Evolutionary conservation across 352 stramenopile genomes (phyloP), one percentile per base, ranked within the genome.

Genomic region (Phytophthora citricola): DNA sequence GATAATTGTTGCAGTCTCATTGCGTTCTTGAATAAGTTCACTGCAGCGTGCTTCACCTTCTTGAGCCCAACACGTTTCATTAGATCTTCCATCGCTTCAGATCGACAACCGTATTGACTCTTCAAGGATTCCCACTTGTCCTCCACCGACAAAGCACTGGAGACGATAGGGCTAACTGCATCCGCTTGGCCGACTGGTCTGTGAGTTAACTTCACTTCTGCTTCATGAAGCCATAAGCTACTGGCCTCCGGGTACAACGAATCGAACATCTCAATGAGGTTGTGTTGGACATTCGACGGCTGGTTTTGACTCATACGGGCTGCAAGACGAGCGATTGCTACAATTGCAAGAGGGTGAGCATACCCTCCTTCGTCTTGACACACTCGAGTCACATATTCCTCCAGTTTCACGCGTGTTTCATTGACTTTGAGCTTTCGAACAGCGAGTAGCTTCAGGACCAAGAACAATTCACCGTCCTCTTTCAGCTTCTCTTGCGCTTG

Each of bases 11-110:
- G 74, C 9, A 95, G 55, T 3, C 72, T 67, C 15, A 94, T 68
- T 5, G 83, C 85, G 32, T 71, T 85, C 69, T 92, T 91, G 47
- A 92, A 96, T 41, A 96, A 60, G 27, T 84, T 79, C 0, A 94
- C 66, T 1, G 88, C 88, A 53, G 66, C 77, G 34, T 84, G 57
- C 54, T 97, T 97, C 4, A 97, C 91, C 52, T 86, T 85, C 8
- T 60, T 78, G 15, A 97, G 71, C 1, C 90, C 90, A 27, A 91
- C 90, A 44, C 96, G 78, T 44, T 87, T 88, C 12, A 97, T 45
- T n/a, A 97, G 61, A 34, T 90, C 70, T 9, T 97, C 88, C 87
- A 96, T 96, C 4, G 83, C 86, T 12, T 85, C 46, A 3, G 89
- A 95, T 0, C 68, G 36, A 41, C 77, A 79, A 4, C 66, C 53